Evolutionary conservation across 2,329 filamentous ascomycete species (phyloP).

Genomic region (Alternaria viburni): DNA sequence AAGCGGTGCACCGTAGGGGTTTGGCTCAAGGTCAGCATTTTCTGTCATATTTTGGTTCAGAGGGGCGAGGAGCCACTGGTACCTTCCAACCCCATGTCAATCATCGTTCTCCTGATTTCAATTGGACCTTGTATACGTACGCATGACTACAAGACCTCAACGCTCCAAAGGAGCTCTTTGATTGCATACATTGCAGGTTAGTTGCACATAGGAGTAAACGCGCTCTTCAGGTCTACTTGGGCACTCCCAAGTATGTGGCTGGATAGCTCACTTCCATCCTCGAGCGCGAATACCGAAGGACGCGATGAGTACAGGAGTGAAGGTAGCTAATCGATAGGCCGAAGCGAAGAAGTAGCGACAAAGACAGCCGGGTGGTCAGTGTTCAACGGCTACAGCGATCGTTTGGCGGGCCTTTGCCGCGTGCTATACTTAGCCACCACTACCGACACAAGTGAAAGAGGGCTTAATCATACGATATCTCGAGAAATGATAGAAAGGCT

Average conservation of each 20-base stretch:
- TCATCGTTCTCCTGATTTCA: not conserved
- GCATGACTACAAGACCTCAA: not conserved
- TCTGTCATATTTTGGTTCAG: not conserved
- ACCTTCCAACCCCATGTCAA: not conserved
- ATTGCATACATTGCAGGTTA: not conserved
- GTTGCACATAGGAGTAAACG: not conserved
- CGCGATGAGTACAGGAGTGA: not conserved
- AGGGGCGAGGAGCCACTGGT: not conserved
- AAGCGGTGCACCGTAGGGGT: not conserved
- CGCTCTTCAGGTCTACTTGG: not conserved
- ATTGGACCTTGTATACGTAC: not conserved
- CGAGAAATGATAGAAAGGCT: not conserved
- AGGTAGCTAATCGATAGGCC: constrained; percentile 2
- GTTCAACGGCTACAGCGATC: constrained; percentile 16
- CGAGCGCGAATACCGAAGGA: not conserved
- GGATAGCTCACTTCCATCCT: not conserved
- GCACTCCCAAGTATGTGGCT: not conserved
- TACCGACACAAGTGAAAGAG: not conserved
- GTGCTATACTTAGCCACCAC: not conserved
- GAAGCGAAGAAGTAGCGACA: constrained; percentile 10
- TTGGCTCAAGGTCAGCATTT: not conserved
- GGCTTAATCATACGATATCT: not conserved
- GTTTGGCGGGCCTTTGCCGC: not conserved
- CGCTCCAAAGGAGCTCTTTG: not conserved
- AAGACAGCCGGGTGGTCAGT: constrained; percentile 15